These are phyloP conservation scores for Drechslerella coelobrocha DNA, from an alignment of 2,329 filamentous ascomycete genomes.

Conservation along the genomic window DNA sequence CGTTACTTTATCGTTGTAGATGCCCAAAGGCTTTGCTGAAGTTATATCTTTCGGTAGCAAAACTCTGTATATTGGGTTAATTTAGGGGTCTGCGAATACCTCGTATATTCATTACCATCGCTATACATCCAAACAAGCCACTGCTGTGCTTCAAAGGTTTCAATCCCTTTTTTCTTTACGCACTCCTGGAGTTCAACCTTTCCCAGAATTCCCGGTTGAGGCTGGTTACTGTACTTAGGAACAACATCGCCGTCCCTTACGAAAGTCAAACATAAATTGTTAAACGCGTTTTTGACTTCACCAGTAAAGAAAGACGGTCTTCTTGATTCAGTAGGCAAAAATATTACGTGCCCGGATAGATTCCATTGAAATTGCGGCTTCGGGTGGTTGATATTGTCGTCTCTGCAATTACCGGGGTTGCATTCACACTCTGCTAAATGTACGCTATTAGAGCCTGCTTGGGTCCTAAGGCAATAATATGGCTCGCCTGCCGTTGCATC, in stretches of 20 bases:
- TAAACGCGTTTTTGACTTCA: not conserved
- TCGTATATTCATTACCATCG: not conserved
- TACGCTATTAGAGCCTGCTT: not conserved
- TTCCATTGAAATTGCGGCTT: constrained; percentile 26
- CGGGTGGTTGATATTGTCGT: constrained; percentile 26
- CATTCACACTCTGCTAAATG: not conserved
- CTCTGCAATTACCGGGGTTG: constrained; percentile 11
- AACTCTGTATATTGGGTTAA: too few species aligned
- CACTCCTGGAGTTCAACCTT: not conserved
- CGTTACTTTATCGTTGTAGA: not conserved
- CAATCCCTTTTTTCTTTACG: not conserved
- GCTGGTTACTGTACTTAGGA: not conserved
- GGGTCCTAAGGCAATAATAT: not conserved
- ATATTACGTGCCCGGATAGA: constrained; percentile 5
- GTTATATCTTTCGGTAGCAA: too few species aligned
- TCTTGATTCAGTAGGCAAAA: not conserved
- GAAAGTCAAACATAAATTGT: not conserved
- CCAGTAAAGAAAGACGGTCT: not conserved
- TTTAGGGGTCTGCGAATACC: not conserved
- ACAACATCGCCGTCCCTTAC: not conserved
- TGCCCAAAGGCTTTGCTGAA: too few species aligned
- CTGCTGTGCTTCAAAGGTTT: not conserved
- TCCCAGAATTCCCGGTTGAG: not conserved
- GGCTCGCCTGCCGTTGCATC: not conserved
- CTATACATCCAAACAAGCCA: not conserved